These are phyloP conservation scores for Zymoseptoria passerinii DNA, from an alignment of 2,329 filamentous ascomycete species.

Conservation along the genomic window DNA sequence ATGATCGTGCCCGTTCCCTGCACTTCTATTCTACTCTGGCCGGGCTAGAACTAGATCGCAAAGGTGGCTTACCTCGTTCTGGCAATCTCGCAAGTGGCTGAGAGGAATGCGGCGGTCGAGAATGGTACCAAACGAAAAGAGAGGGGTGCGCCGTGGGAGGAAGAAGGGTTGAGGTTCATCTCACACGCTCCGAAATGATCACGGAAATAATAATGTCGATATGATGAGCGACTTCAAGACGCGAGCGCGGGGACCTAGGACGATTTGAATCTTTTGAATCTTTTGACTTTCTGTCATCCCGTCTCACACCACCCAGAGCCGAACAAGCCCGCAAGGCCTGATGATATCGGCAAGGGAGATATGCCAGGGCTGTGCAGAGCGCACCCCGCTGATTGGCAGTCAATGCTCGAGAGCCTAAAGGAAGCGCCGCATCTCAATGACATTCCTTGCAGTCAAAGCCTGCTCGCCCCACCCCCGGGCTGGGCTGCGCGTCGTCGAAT, in stretches of 20 bases:
- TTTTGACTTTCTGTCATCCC: background rate
- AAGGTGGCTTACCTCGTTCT: background rate
- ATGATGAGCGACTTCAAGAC: background rate
- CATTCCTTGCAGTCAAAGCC: background rate
- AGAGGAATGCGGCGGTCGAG: background rate
- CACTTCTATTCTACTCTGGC: background rate
- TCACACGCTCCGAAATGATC: background rate
- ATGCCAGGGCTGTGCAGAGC: background rate
- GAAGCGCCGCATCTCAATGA: background rate
- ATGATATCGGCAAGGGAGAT: background rate
- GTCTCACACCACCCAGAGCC: background rate
- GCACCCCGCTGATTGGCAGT: background rate
- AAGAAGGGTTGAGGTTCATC: background rate
- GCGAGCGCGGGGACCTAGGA: background rate
- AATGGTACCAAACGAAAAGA: background rate
- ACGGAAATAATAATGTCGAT: background rate
- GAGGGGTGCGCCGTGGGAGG: background rate
- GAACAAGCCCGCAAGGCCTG: background rate
- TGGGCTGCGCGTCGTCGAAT: background rate
- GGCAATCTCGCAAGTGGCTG: background rate
- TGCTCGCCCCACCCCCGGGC: background rate
- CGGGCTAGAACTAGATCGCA: background rate
- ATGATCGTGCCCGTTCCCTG: background rate
- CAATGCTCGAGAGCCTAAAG: background rate
- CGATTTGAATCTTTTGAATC: background rate